These are phyloP conservation scores for Jamesozyma spencerorum DNA, from an alignment of 805 yeast genomes.

Conservation along the genomic window DNA sequence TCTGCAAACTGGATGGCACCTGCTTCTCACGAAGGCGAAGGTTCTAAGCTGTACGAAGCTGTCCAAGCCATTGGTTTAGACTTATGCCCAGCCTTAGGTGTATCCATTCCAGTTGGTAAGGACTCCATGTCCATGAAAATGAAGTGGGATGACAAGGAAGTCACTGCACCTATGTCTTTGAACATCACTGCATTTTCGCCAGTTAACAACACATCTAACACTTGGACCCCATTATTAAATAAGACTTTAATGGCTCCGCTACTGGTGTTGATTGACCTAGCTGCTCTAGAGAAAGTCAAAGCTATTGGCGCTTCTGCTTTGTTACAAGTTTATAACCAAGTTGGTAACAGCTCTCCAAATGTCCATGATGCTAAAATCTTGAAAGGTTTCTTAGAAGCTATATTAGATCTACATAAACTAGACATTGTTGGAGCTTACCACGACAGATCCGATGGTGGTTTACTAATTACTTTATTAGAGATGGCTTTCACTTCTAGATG, in stretches of 20 bases:
- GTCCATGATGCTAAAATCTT: conserved; percentile 61
- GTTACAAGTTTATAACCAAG: conserved; percentile 84
- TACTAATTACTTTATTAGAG: conserved; percentile 73
- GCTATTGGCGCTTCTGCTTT: conserved; percentile 90
- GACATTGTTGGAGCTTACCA: conserved; percentile 73
- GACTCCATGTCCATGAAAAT: conserved; percentile 99
- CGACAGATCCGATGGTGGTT: conserved; percentile 95
- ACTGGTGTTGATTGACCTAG: conserved; percentile 71
- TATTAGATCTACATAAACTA: conserved; percentile 62
- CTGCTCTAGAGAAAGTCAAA: conserved; percentile 41
- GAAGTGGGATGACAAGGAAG: conserved; percentile 92
- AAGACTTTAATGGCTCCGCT: conserved; percentile 44
- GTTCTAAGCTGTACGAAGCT: conserved; percentile 88
- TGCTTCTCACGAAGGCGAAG: conserved; percentile 91
- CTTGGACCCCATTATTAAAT: conserved; percentile 89
- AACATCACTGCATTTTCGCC: conserved; percentile 88
- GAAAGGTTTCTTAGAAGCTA: conserved; percentile 60
- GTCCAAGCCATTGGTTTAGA: conserved; percentile 94
- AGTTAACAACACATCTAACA: conserved; percentile 70
- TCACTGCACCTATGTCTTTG: conserved; percentile 88
- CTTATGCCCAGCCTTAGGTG: conserved; percentile 84
- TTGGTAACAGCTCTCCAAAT: conserved; percentile 76
- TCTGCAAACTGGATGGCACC: conserved; percentile 99
- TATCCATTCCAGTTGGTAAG: conserved; percentile 95
- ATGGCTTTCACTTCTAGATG: conserved; percentile 96